Conservation (phyloP, 257 asterid genomes). For the Avicennia marina region DNA sequence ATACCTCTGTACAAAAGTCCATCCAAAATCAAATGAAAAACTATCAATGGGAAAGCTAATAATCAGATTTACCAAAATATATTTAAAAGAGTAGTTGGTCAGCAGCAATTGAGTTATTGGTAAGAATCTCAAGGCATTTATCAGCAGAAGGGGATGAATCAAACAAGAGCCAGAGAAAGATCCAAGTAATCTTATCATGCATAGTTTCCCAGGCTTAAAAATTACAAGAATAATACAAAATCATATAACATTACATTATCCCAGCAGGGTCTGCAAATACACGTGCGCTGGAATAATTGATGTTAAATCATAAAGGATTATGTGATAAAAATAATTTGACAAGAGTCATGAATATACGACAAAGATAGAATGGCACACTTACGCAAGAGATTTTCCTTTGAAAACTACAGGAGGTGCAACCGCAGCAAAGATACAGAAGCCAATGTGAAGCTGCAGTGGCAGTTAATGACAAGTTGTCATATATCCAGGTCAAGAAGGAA, state of each 20-base stretch:
- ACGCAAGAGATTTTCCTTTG: conserved; percentile 86
- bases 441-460: conserved; percentile 4
- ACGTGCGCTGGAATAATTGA: no score
- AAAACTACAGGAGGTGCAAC: conserved; percentile 84
- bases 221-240: no score
- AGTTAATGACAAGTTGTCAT: not conserved
- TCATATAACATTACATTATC: not conserved
- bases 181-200: no score
- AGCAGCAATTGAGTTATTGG: no score
- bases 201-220: no score
- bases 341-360: not conserved
- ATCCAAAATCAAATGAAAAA: not conserved
- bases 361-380: conserved; percentile 24
- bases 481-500: not conserved
- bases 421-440: conserved; percentile 46
- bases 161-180: no score
- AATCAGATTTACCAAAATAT: not conserved
- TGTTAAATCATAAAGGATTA: no score
- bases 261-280: not conserved
- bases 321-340: not conserved
- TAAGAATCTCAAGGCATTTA: no score
- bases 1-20: conserved; percentile 59
- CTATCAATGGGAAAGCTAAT: no score
- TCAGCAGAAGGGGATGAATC: no score
- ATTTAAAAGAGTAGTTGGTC: no score